Evolutionary conservation across 1,139 yeast species (phyloP).

Genomic region (Blastobotrys persicus): DNA sequence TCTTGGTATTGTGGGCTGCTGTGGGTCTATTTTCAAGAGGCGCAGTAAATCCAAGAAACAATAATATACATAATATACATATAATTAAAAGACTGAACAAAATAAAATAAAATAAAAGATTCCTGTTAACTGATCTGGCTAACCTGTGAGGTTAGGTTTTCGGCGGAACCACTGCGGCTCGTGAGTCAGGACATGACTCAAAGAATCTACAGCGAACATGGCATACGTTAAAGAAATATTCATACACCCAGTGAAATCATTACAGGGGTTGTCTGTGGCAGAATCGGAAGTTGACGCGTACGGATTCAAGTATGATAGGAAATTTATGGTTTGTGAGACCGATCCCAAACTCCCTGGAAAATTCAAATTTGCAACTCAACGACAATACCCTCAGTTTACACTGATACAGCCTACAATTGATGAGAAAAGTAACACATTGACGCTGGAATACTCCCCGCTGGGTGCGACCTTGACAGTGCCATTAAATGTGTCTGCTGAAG

Average conservation of each 20-base stretch:
- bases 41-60: no score
- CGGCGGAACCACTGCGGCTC: no score
- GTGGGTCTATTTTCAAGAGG: no score
- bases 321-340: slow-evolving; percentile 40
- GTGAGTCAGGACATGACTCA: no score
- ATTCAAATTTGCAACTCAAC: slow-evolving; percentile 38
- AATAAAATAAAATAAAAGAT: no score
- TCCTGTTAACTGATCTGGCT: no score
- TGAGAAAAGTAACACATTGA: slow-evolving; percentile 30
- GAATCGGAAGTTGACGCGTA: slow-evolving; percentile 38
- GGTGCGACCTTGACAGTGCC: slow-evolving; percentile 22
- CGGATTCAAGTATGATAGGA: slow-evolving; percentile 46
- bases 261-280: slow-evolving; percentile 38
- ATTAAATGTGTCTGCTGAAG: slow-evolving; percentile 29
- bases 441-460: slow-evolving; percentile 31
- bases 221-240: slow-evolving; percentile 28
- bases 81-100: no score
- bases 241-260: slow-evolving; percentile 45
- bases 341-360: slow-evolving; percentile 19
- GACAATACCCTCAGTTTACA: slow-evolving; percentile 38
- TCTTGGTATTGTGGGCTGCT: no score
- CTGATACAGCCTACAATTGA: slow-evolving; percentile 34
- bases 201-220: no score
- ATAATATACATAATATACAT: no score
- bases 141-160: no score